These are phyloP conservation scores for Globisporangium solare DNA, from an alignment of 352 stramenopile genomes.

Conservation along the genomic window DNA sequence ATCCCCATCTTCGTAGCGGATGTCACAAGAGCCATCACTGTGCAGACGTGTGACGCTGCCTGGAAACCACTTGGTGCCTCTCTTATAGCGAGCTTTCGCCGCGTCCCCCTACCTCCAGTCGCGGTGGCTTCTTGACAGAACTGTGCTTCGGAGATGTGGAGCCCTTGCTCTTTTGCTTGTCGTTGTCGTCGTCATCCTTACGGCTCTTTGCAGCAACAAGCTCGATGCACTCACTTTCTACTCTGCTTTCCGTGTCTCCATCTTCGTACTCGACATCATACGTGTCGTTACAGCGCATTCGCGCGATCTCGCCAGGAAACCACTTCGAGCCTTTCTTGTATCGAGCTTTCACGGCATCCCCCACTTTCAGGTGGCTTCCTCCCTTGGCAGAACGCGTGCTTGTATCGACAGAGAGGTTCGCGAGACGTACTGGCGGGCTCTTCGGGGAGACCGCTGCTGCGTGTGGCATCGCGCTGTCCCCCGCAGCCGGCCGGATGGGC, in stretches of 20 bases:
- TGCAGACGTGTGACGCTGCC: too few species aligned
- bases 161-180: not conserved
- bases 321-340: slow-evolving; percentile 68
- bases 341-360: slow-evolving; percentile 42
- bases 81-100: slow-evolving; percentile 34
- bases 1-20: too few species aligned
- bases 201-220: slow-evolving; percentile 2
- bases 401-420: not conserved
- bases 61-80: slow-evolving; percentile 14
- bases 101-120: slow-evolving; percentile 16
- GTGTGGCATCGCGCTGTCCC: not conserved
- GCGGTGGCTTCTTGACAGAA: not conserved
- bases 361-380: slow-evolving; percentile 1
- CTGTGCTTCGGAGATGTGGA: too few species aligned
- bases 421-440: slow-evolving; percentile 1
- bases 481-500: slow-evolving; percentile 35
- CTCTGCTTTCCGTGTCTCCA: slow-evolving; percentile 38
- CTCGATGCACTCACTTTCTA: slow-evolving; percentile 27
- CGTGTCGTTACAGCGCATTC: slow-evolving; percentile 52
- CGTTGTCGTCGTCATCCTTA: not conserved
- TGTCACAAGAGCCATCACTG: too few species aligned
- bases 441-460: slow-evolving; percentile 4
- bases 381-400: not conserved
- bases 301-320: slow-evolving; percentile 55
- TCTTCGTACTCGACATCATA: slow-evolving; percentile 69